Percentiles rank a stretch among this genome's conserved stretches.
Evolutionary conservation across 129 eudicot species (phyloP).

Genomic region (Escallonia rubra): DNA sequence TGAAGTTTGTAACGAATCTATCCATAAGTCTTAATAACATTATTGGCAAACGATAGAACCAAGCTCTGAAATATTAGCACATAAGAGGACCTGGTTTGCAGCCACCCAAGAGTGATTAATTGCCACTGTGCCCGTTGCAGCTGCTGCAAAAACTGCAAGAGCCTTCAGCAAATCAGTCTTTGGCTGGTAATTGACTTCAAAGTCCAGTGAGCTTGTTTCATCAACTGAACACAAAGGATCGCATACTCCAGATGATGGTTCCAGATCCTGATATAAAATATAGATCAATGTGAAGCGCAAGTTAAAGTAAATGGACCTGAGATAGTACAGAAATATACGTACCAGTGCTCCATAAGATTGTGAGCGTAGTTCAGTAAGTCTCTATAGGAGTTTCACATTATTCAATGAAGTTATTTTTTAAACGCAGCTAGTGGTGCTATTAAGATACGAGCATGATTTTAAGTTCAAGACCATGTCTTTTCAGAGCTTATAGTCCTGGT

Average conservation of each 20-base stretch:
- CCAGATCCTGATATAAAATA: slow-evolving; percentile 43
- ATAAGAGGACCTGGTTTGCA: slow-evolving; percentile 69
- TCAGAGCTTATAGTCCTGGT: no score
- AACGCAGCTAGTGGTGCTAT: no score
- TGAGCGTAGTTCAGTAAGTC: neutral
- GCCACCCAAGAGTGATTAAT: slow-evolving; percentile 98
- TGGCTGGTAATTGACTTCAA: slow-evolving; percentile 72
- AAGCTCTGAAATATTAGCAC: neutral
- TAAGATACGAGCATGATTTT: no score
- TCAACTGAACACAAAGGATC: slow-evolving; percentile 97
- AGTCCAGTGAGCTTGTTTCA: slow-evolving; percentile 78
- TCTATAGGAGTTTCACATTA: neutral
- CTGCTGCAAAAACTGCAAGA: slow-evolving; percentile 82
- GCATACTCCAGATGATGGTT: slow-evolving; percentile 67
- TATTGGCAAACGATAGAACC: neutral
- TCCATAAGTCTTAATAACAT: neutral
- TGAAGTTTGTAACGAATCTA: neutral
- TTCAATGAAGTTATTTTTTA: neutral
- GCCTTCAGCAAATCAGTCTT: slow-evolving; percentile 93
- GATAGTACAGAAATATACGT: neutral
- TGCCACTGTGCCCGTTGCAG: slow-evolving; percentile 84
- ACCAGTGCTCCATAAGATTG: neutral
- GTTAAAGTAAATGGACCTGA: neutral
- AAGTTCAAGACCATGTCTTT: no score
- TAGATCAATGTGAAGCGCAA: neutral